These are phyloP conservation scores for Kodamaea leandrae DNA, from an alignment of 805 yeast genomes.

Conservation along the genomic window DNA sequence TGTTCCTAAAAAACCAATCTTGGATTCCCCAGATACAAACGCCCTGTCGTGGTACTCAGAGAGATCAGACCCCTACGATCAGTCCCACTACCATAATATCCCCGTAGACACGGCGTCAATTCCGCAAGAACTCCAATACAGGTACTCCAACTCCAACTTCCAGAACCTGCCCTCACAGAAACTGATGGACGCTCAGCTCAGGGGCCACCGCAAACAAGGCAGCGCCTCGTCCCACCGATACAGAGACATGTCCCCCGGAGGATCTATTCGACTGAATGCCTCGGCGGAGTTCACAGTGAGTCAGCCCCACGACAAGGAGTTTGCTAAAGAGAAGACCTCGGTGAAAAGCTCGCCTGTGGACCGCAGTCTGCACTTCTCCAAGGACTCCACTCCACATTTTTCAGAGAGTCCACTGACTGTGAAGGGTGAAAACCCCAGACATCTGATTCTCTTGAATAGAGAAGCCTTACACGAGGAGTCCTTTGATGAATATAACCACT, in stretches of 20 bases:
- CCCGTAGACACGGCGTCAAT: not conserved
- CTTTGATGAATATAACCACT: not conserved
- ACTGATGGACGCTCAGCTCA: not conserved
- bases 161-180: too few species aligned
- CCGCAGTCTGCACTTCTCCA: too few species aligned
- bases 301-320: not conserved
- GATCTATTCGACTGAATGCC: not conserved
- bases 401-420: too few species aligned
- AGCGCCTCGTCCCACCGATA: too few species aligned
- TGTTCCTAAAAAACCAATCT: not conserved
- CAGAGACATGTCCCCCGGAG: not conserved
- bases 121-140: too few species aligned
- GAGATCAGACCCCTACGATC: not conserved
- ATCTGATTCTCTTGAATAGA: not conserved
- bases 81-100: not conserved
- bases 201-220: not conserved
- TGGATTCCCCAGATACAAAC: constrained; percentile 1
- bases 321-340: not conserved
- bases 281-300: not conserved
- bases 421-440: not conserved
- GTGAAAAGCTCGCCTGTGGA: too few species aligned
- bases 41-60: constrained; percentile 4
- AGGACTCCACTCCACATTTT: too few species aligned
- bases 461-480: not conserved
- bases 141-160: too few species aligned